Evolutionary conservation across 2,329 filamentous ascomycete species (phyloP).

Genomic region (Botrytis hyacinthi): DNA sequence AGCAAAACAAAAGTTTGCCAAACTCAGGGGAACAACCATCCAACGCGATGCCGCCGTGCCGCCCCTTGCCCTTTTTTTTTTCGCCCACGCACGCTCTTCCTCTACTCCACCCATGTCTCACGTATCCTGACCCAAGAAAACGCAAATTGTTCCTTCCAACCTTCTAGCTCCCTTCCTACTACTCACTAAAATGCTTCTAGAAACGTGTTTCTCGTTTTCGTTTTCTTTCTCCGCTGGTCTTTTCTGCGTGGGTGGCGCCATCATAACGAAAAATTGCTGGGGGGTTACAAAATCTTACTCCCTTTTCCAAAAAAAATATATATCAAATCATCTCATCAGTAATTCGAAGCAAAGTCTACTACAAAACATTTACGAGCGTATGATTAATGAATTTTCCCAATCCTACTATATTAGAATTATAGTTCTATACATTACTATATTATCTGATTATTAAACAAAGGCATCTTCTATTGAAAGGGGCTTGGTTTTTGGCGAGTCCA

Average conservation of each 20-base stretch:
- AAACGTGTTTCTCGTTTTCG: not conserved
- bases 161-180: slow-evolving; percentile 4
- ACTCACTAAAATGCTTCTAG: not conserved
- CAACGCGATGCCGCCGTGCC: not conserved
- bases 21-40: slow-evolving; percentile 5
- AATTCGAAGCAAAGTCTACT: not conserved
- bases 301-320: not conserved
- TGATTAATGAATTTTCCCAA: not conserved
- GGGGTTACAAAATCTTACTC: not conserved
- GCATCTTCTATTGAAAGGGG: not conserved
- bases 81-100: not conserved
- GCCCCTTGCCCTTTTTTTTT: not conserved
- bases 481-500: not conserved
- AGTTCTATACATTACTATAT: rapidly evolving
- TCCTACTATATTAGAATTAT: not conserved
- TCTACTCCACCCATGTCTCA: slow-evolving; percentile 1
- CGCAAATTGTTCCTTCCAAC: not conserved
- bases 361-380: not conserved
- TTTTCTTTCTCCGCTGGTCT: not conserved
- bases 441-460: not conserved
- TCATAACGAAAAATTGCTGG: not conserved
- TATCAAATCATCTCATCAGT: not conserved
- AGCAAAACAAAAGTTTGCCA: not conserved
- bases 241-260: not conserved
- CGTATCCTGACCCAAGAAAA: not conserved